phyloP scores from a whole-genome alignment of 2,329 filamentous ascomycete species.

The Camillea tinctor region DNA sequence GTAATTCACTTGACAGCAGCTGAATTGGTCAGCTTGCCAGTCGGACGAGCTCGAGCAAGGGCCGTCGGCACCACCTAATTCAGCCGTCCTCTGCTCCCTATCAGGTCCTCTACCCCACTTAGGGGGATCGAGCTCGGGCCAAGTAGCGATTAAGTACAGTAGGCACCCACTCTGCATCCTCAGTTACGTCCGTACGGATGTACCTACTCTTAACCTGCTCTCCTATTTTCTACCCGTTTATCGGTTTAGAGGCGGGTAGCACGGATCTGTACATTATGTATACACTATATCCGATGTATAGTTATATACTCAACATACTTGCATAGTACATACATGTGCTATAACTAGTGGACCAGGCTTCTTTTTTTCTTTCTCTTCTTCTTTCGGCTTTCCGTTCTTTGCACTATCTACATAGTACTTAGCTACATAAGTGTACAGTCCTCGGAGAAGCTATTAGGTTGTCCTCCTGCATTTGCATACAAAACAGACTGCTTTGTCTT shows the following conservation, averaged over 20 bases:
- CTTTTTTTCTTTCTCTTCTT: not conserved
- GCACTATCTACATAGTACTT: too few species aligned
- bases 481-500: too few species aligned
- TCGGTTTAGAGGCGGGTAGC: too few species aligned
- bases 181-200: too few species aligned
- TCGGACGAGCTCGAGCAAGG: not conserved
- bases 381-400: not conserved
- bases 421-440: too few species aligned
- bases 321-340: not conserved
- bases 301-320: not conserved
- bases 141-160: not conserved
- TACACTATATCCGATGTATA: not conserved
- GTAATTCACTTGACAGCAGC: not conserved
- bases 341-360: not conserved
- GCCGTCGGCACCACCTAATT: not conserved
- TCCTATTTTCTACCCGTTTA: too few species aligned
- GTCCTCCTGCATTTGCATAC: not conserved
- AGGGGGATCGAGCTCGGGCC: not conserved
- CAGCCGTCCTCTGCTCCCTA: too few species aligned
- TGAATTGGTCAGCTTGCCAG: not conserved
- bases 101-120: not conserved
- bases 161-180: not conserved
- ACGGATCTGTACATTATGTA: not conserved
- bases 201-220: too few species aligned
- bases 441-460: too few species aligned